Conservation (phyloP, 2,329 filamentous ascomycete genomes). For the Apiospora pterosperma region DNA sequence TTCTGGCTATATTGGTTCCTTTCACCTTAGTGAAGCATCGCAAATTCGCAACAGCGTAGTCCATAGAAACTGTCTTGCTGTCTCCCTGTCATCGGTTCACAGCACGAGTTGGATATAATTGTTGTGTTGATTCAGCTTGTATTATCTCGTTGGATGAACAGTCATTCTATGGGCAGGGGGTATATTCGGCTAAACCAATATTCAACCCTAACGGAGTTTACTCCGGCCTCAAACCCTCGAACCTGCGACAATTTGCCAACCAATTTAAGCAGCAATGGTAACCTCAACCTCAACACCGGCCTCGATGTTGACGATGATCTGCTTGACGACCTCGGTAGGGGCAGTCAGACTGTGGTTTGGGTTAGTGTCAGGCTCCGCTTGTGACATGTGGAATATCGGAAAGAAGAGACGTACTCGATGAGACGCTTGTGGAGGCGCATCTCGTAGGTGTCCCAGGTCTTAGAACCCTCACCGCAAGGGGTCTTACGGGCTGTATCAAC, state of each 20-base stretch:
- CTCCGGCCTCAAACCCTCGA: neutral
- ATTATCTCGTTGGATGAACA: neutral
- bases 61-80: neutral
- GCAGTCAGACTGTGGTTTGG: constrained; percentile 68
- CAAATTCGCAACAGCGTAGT: neutral
- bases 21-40: neutral
- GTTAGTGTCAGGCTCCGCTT: constrained; percentile 17
- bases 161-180: neutral
- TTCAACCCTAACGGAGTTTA: neutral
- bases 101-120: neutral
- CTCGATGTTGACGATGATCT: constrained; percentile 95
- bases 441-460: constrained; percentile 99
- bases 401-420: constrained; percentile 67
- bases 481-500: constrained; percentile 99
- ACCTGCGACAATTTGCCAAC: neutral
- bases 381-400: neutral
- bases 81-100: neutral
- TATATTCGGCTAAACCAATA: neutral
- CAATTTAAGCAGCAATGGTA: constrained; percentile 75
- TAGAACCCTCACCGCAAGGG: constrained; percentile 98
- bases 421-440: constrained; percentile 99
- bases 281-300: constrained; percentile 92
- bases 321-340: constrained; percentile 95
- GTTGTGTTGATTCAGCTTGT: neutral
- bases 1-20: neutral